These are phyloP conservation scores for Breviolum minutum DNA, from an alignment of 73 alveolate species.

Conservation along the genomic window DNA sequence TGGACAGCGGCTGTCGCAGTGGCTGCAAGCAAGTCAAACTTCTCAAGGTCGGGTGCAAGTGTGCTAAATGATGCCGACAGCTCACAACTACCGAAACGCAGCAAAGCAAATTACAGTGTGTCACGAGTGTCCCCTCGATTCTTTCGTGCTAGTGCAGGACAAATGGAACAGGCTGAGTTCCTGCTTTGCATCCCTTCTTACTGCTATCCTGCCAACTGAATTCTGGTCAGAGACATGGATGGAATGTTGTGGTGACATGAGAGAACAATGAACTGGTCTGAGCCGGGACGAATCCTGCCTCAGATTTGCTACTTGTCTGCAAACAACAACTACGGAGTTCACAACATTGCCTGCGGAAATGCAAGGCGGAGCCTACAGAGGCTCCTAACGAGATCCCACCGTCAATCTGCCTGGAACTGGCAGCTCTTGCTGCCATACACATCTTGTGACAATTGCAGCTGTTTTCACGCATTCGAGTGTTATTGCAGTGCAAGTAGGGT, in stretches of 20 bases:
- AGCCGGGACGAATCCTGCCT: background rate
- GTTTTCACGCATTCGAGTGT: background rate
- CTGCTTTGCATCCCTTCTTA: background rate
- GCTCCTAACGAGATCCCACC: background rate
- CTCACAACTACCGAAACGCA: background rate
- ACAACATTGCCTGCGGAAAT: background rate
- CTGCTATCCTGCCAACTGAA: background rate
- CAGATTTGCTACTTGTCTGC: background rate
- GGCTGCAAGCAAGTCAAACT: background rate
- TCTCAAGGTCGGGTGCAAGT: background rate
- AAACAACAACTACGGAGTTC: background rate
- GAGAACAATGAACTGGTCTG: background rate
- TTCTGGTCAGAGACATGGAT: background rate
- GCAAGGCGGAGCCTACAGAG: background rate
- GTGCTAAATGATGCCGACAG: too few relatives aligned
- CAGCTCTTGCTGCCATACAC: background rate
- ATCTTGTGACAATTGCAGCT: background rate
- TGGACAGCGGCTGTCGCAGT: background rate
- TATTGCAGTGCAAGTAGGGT: background rate
- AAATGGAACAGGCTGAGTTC: background rate
- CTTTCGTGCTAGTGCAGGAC: background rate
- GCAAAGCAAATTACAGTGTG: background rate
- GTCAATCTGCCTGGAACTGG: background rate
- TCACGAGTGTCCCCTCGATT: background rate
- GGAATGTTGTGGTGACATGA: background rate